Base-by-base conservation (phyloP, 108 stramenopile species). In the Nitzschia sp. region DNA sequence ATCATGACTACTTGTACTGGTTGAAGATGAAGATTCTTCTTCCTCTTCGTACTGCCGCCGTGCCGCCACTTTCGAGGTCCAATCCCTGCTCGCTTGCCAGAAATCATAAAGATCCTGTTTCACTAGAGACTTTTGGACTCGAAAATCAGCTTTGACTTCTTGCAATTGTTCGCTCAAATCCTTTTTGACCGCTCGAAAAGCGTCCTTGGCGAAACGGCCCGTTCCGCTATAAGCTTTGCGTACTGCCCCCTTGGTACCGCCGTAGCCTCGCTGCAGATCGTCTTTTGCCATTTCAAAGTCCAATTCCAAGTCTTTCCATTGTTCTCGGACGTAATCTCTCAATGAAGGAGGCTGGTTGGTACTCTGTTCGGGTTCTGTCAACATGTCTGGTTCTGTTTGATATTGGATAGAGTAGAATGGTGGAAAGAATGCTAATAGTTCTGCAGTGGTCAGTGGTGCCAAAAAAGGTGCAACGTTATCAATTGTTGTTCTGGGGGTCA, bases 101-200 rank as follows among this genome's bases (percentile, higher is more conserved):
- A 61, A 41, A 22, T 61, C 41, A 32, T 61, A 19, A 0, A 45
- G 32, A 61, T 61, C 60, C 22, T 61, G 60, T 22, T 41, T 19
- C 5, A 41, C 9, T 15, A 61, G 23, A 1, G 17, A 5, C 2
- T 23, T 1, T 21, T 61, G 60, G 25, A 61, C 60, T 22, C 23
- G 17, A 15, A 1, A 61, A 41, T 61, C 60, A 1, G 36, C 60
- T 31, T 41, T 61, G 17, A 61, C 2, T 23, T 61, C 60, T 1
- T 38, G 23, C 11, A 34, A 61, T 44, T 61, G 29, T 13, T 61
- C 60, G 6, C 38, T 41, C 21, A 61, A 25, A 13, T 38, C 23
- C 19, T 41, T 19, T 13, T 45, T 17, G 38, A 45, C 60, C 1
- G 36, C 17, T 26, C 41, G 60, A 11, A 61, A 5, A 15, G 60